These are phyloP conservation scores for Schrenkiella parvula DNA, from an alignment of 345 rosid genomes.

Conservation along the genomic window DNA sequence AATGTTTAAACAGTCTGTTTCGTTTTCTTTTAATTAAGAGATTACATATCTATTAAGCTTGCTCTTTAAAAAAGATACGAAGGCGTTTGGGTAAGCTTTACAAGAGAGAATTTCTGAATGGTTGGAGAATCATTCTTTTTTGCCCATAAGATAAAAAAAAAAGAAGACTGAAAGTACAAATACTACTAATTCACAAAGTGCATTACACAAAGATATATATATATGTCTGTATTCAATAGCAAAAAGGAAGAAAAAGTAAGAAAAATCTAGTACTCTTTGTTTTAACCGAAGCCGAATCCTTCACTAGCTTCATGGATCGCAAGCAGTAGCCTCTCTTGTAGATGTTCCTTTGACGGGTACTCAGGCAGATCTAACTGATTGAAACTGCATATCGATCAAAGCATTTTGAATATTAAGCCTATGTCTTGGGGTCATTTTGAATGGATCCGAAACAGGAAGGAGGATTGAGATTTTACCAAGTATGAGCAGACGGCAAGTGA, in stretches of 20 bases:
- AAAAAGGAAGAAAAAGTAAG: not conserved
- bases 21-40: too few relatives aligned
- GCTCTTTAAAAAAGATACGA: not conserved
- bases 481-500: slow-evolving; percentile 97
- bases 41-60: not conserved
- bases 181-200: slow-evolving; percentile 24
- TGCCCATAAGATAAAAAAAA: slow-evolving; percentile 2
- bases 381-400: slow-evolving; percentile 54
- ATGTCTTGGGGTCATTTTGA: not conserved
- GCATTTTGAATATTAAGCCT: not conserved
- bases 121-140: not conserved
- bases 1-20: too few relatives aligned
- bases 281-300: slow-evolving; percentile 91
- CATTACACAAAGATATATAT: not conserved
- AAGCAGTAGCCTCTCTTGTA: slow-evolving; percentile 84
- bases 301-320: slow-evolving; percentile 96
- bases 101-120: not conserved
- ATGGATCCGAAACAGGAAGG: not conserved
- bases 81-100: not conserved
- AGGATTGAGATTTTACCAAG: slow-evolving; percentile 52
- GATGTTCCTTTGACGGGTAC: slow-evolving; percentile 85
- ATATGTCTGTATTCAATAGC: not conserved
- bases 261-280: not conserved
- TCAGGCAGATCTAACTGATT: slow-evolving; percentile 96
- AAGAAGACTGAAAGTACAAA: not conserved